These are phyloP conservation scores for Fagus sylvatica DNA, from an alignment of 306 rosid species.

Conservation along the genomic window DNA sequence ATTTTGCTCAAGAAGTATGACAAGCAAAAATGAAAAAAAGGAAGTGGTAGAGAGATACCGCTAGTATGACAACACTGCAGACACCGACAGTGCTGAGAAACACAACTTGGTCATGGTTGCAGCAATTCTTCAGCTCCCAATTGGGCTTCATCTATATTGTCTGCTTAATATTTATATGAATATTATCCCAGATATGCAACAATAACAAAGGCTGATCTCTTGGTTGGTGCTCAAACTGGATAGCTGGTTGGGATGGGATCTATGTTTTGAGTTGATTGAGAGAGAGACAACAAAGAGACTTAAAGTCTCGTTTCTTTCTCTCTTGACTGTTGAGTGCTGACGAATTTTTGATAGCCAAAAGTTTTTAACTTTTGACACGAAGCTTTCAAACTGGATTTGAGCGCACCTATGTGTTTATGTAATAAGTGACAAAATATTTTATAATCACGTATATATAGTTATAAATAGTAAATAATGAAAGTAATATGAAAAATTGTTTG, in stretches of 20 bases:
- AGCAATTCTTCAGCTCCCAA: slow-evolving; percentile 64
- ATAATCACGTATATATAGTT: too few relatives aligned
- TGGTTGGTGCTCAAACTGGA: neutral
- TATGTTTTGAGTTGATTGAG: neutral
- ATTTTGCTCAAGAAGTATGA: neutral
- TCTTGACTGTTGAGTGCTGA: neutral
- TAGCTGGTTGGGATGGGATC: slow-evolving; percentile 15
- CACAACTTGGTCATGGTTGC: slow-evolving; percentile 66
- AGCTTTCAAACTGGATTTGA: neutral
- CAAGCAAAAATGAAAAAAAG: neutral
- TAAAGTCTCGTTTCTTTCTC: neutral
- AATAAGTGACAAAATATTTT: too few relatives aligned
- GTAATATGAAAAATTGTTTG: too few relatives aligned
- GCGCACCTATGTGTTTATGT: neutral
- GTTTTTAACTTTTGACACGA: neutral
- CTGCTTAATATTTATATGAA: neutral
- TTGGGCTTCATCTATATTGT: slow-evolving; percentile 46
- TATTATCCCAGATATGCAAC: neutral
- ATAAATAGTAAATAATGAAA: too few relatives aligned
- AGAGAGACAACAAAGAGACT: neutral
- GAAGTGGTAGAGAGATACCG: slow-evolving; percentile 35
- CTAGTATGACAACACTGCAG: slow-evolving; percentile 62
- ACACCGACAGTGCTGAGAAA: slow-evolving; percentile 51
- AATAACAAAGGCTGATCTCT: neutral
- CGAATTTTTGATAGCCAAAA: neutral